Conservation (phyloP, 1,139 yeast genomes). For the Saccharomyces uvarum region DNA sequence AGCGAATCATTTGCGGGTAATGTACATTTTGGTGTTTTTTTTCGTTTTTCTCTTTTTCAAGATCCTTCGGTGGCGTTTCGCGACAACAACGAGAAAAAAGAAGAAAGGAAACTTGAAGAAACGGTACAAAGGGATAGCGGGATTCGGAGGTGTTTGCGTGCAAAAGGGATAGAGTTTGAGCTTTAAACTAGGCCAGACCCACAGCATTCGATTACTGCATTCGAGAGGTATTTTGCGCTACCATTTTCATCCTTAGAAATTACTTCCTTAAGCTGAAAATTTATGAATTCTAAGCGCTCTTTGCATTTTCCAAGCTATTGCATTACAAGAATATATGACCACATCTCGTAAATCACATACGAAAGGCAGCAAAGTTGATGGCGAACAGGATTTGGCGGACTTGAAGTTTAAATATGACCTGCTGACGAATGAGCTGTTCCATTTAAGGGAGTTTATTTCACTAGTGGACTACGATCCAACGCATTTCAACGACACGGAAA, state of each 20-base stretch:
- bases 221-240: not conserved
- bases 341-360: not conserved
- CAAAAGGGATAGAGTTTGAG: not conserved
- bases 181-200: not conserved
- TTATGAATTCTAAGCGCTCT: not conserved
- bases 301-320: not conserved
- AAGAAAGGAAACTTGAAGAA: not conserved
- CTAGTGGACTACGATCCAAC: slow-evolving; percentile 34
- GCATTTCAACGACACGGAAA: slow-evolving; percentile 22
- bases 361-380: slow-evolving; percentile 4
- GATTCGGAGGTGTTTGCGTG: not conserved
- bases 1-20: not conserved
- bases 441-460: slow-evolving; percentile 38
- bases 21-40: not conserved
- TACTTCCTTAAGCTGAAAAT: not conserved
- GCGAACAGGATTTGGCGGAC: slow-evolving; percentile 13
- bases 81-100: not conserved
- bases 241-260: not conserved
- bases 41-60: not conserved
- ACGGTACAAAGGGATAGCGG: not conserved
- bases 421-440: slow-evolving; percentile 39
- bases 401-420: slow-evolving; percentile 31
- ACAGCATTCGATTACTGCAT: not conserved
- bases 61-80: not conserved
- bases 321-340: slow-evolving; percentile 6